A percentile compares a stretch with the other conserved stretches of the same genome.
phyloP scores from a whole-genome alignment of 1,139 yeast species.

The Pichia norvegensis region DNA sequence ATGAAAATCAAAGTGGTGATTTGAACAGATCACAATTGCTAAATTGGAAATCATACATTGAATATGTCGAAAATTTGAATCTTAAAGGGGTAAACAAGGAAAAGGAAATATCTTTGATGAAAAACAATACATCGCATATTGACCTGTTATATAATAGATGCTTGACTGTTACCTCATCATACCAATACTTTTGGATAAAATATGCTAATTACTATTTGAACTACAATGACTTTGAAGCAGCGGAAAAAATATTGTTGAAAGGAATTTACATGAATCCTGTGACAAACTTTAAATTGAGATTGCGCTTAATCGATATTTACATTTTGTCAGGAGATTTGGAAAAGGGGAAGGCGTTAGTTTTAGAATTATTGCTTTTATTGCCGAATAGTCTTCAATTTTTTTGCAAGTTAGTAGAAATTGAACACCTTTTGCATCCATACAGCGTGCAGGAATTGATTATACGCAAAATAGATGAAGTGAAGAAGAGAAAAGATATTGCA shows the following conservation, averaged over 20 bases:
- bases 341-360: slow-evolving; percentile 32
- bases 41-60: slow-evolving; percentile 56
- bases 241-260: slow-evolving; percentile 32
- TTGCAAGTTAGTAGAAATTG: slow-evolving; percentile 35
- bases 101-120: slow-evolving; percentile 14
- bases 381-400: slow-evolving; percentile 32
- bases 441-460: slow-evolving; percentile 9
- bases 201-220: slow-evolving; percentile 43
- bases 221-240: slow-evolving; percentile 28
- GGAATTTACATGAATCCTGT: slow-evolving; percentile 27
- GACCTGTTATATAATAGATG: slow-evolving; percentile 50
- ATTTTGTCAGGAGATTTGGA: slow-evolving; percentile 30
- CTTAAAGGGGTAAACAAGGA: slow-evolving; percentile 21
- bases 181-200: slow-evolving; percentile 55
- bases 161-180: slow-evolving; percentile 42
- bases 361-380: slow-evolving; percentile 28
- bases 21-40: slow-evolving; percentile 37
- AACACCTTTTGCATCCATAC: slow-evolving; percentile 22
- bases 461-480: slow-evolving; percentile 6
- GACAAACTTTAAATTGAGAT: slow-evolving; percentile 28
- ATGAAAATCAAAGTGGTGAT: slow-evolving; percentile 35
- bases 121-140: slow-evolving; percentile 27
- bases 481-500: slow-evolving; percentile 1
- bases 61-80: slow-evolving; percentile 38
- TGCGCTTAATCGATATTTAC: slow-evolving; percentile 37